Conservation (phyloP, 179 eudicot species). For the Camellia oleifera region DNA sequence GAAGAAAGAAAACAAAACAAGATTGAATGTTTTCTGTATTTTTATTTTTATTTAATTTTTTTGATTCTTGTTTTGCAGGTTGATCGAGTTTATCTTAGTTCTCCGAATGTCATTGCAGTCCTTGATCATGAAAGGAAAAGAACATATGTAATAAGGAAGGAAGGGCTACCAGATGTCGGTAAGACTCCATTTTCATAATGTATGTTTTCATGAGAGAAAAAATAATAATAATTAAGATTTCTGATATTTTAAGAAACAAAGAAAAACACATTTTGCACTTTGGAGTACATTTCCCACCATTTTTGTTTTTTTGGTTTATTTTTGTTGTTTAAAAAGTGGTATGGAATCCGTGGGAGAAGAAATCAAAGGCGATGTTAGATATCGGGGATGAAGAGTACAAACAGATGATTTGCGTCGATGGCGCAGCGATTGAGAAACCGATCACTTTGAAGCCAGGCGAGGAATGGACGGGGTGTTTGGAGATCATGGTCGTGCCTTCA, state of each 20-base stretch:
- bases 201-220: background rate
- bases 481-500: conserved; percentile 55
- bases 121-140: conserved; percentile 81
- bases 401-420: conserved; percentile 76
- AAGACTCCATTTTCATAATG: conserved; percentile 17
- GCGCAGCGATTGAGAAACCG: conserved; percentile 64
- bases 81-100: conserved; percentile 68
- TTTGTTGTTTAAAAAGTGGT: conserved; percentile 39
- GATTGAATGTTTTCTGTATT: background rate
- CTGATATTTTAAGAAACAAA: background rate
- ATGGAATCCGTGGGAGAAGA: conserved; percentile 93
- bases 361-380: conserved; percentile 74
- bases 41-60: background rate
- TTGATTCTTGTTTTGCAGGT: conserved; percentile 36
- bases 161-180: conserved; percentile 85
- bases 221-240: background rate
- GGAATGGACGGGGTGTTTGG: conserved; percentile 75
- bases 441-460: conserved; percentile 76
- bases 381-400: conserved; percentile 80
- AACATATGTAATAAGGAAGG: conserved; percentile 71
- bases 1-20: background rate
- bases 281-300: background rate
- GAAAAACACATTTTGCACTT: background rate
- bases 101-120: conserved; percentile 61
- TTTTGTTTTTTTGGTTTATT: background rate